Conservation (phyloP, 2,329 filamentous ascomycete species). For the Alternaria incomplexa region DNA sequence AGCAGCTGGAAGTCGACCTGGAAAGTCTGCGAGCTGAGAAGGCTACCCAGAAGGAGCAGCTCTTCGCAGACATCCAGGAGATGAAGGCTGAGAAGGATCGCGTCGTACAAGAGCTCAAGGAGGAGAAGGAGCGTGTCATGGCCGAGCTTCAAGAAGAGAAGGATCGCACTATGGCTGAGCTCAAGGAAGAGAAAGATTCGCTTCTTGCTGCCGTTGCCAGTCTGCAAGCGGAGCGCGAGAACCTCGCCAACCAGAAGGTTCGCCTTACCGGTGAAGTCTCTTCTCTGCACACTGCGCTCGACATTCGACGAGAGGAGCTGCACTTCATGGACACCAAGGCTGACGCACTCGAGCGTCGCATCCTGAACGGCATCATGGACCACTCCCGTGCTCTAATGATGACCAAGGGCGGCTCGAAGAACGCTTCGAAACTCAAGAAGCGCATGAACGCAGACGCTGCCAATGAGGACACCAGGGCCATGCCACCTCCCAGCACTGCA, state of each 20-base stretch:
- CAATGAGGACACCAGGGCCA: conserved; percentile 44
- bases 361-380: conserved; percentile 94
- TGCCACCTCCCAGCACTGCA: conserved; percentile 43
- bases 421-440: conserved; percentile 45
- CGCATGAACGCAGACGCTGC: conserved; percentile 37
- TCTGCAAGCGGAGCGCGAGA: conserved; percentile 74
- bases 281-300: conserved; percentile 86
- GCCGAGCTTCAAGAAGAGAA: conserved; percentile 44
- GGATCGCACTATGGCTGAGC: conserved; percentile 40
- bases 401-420: conserved; percentile 62
- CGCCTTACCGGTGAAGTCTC: conserved; percentile 85
- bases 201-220: conserved; percentile 61
- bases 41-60: conserved; percentile 67
- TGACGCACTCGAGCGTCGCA: conserved; percentile 86
- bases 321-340: conserved; percentile 88
- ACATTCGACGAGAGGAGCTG: conserved; percentile 88
- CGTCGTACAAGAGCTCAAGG: conserved; percentile 43
- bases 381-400: conserved; percentile 92
- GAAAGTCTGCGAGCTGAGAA: conserved; percentile 56
- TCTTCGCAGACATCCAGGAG: conserved; percentile 55
- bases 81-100: conserved; percentile 54
- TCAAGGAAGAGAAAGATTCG: conserved; percentile 53
- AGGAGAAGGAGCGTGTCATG: conserved; percentile 51
- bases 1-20: conserved; percentile 60
- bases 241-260: conserved; percentile 77